Base-by-base conservation (phyloP, 2,329 filamentous ascomycete species). In the Leptographium galeiforme region DNA sequence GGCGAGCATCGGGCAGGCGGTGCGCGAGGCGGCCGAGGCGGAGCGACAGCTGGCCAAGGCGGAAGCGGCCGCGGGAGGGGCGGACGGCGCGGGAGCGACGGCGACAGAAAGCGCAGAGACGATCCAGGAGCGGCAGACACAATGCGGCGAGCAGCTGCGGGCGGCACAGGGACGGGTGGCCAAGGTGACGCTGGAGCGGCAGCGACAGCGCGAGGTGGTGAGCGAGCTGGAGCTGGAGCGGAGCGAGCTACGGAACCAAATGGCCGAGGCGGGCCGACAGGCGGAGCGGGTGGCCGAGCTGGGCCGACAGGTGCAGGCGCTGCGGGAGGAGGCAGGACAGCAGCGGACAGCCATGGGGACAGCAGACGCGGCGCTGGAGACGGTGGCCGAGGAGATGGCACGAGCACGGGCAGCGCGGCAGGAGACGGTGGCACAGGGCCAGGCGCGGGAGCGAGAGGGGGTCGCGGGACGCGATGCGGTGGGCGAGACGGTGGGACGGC, bases 271-370 rank as follows among this genome's bases (percentile, higher is more conserved):
- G 1, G 75, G 78, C 48, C 83, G 85, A 55, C 82, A 90, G 61
- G 73, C 97, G 32, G 89, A 94, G 64, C 89, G 87, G 68, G 95
- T 90, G 70, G 76, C 78, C 41, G 77, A 79, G 45, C 72, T 95
- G 25, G 73, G 81, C 57, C 71, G 72, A 43, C 86, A 89, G 57
- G 81, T 97, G 36, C 81, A 88, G 56, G 78, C 85, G 53, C 77
- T 87, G 59, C 88, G 82, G 62, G 78, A 78, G 11, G 78, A 84
- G 44, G 87, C 82, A 58, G 66, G 63, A 25, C 78, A 85, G 58
- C 84, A 91, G 63, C 82, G 84, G 48, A 81, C 86, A 34, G 69
- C 73, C 25, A 86, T 94, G 44, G 78, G 81, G 55, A 72, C 76
- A 53, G 79, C 82, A 1, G 89, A 96, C 60, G 70, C 72, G 49